Percentiles rank a stretch among this genome's conserved stretches.
Conservation (phyloP, 306 rosid genomes). For the Glycine soja region DNA sequence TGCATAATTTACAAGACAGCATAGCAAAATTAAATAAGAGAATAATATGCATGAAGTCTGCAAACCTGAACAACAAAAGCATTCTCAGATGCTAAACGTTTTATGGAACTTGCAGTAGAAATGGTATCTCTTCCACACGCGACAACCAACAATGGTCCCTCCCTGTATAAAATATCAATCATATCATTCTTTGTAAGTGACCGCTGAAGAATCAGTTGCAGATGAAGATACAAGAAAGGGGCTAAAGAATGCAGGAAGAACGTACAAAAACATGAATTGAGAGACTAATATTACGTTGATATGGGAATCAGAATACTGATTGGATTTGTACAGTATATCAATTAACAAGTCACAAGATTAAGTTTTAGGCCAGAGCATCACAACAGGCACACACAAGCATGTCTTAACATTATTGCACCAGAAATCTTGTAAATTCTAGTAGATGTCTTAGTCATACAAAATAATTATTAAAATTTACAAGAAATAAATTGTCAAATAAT, state of each 20-base stretch:
- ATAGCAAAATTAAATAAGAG: slow-evolving; percentile 2
- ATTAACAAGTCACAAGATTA: slow-evolving; percentile 28
- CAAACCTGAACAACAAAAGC: slow-evolving; percentile 92
- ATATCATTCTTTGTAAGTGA: slow-evolving; percentile 29
- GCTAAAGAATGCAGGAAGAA: slow-evolving; percentile 19
- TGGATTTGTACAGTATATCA: slow-evolving; percentile 11
- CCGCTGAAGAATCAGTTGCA: slow-evolving; percentile 13
- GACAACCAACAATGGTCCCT: slow-evolving; percentile 89
- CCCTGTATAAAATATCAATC: slow-evolving; percentile 60
- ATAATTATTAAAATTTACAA: slow-evolving; percentile 11
- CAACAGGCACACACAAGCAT: slow-evolving; percentile 12
- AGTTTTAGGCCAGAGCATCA: slow-evolving; percentile 14
- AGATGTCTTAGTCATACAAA: background rate
- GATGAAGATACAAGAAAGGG: background rate
- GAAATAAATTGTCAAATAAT: slow-evolving; percentile 29
- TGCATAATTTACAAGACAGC: slow-evolving; percentile 35
- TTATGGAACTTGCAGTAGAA: slow-evolving; percentile 80
- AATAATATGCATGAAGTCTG: slow-evolving; percentile 32
- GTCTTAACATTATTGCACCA: slow-evolving; percentile 34
- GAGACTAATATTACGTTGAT: slow-evolving; percentile 10
- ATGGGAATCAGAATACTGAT: slow-evolving; percentile 14
- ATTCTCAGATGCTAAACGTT: slow-evolving; percentile 74
- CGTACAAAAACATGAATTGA: slow-evolving; percentile 21
- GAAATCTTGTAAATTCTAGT: slow-evolving; percentile 34
- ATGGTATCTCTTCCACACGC: slow-evolving; percentile 95